phyloP scores from a whole-genome alignment of 1,139 yeast genomes.

The Lodderomyces orthopsilosis region DNA sequence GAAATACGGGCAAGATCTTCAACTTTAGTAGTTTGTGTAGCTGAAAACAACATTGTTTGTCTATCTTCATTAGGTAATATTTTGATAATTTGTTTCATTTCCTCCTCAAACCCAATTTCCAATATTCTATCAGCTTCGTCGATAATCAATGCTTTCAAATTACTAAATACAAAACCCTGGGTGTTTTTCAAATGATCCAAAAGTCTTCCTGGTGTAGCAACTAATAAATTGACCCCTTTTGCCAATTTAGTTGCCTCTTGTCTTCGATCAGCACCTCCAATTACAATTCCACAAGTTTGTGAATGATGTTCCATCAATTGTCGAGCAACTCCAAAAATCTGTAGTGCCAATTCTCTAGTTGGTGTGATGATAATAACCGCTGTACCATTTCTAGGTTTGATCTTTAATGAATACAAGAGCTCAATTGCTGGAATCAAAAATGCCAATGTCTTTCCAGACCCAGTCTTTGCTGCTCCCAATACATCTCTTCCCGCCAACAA shows the following conservation, averaged over 20 bases:
- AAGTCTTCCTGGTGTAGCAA: slow-evolving; percentile 97
- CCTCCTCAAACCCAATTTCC: slow-evolving; percentile 97
- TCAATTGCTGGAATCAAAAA: slow-evolving; percentile 94
- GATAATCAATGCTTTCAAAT: slow-evolving; percentile 86
- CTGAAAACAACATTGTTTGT: slow-evolving; percentile 96
- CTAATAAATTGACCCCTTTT: slow-evolving; percentile 89
- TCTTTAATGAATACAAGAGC: slow-evolving; percentile 73
- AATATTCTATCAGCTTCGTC: slow-evolving; percentile 97
- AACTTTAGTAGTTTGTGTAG: slow-evolving; percentile 97
- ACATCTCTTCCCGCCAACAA: slow-evolving; percentile 93
- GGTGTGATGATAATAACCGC: slow-evolving; percentile 90
- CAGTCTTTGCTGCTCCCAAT: slow-evolving; percentile 96
- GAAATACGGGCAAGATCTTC: slow-evolving; percentile 98
- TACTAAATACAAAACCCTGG: slow-evolving; percentile 88
- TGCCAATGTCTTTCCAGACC: slow-evolving; percentile 96
- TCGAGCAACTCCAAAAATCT: slow-evolving; percentile 94
- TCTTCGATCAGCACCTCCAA: slow-evolving; percentile 97
- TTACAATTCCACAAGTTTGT: slow-evolving; percentile 93
- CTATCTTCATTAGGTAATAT: slow-evolving; percentile 91
- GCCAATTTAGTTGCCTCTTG: slow-evolving; percentile 92
- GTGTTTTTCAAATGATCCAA: slow-evolving; percentile 96
- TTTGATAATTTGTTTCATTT: slow-evolving; percentile 94
- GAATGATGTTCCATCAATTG: slow-evolving; percentile 89
- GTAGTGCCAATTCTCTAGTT: slow-evolving; percentile 84
- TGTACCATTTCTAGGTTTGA: slow-evolving; percentile 67